Conservation (phyloP, 2,329 filamentous ascomycete genomes). For the Beauveria varroae region DNA sequence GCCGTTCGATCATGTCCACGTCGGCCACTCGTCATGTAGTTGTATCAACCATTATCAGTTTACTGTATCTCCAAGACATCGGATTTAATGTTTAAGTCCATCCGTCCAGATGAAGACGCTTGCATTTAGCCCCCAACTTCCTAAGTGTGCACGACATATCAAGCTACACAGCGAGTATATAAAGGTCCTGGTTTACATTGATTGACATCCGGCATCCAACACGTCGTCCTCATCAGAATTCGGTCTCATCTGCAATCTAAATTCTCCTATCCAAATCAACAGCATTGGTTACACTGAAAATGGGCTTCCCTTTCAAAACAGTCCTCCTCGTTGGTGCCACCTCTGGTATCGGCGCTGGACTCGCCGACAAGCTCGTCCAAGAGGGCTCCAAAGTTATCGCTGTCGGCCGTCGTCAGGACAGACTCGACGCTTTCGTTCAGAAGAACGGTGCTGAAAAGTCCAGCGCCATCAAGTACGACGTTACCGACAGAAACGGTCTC, state of each 20-base stretch:
- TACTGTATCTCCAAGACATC: not conserved
- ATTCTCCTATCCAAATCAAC: not conserved
- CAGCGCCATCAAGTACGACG: slow-evolving; percentile 31
- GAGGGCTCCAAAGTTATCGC: slow-evolving; percentile 36
- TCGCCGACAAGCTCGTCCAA: slow-evolving; percentile 30
- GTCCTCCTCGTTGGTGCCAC: slow-evolving; percentile 38
- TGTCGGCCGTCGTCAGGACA: slow-evolving; percentile 39
- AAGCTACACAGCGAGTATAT: not conserved
- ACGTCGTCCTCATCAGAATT: not conserved
- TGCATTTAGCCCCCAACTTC: not conserved
- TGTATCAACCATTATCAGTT: not conserved
- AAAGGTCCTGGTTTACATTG: not conserved
- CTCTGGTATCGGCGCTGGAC: slow-evolving; percentile 17
- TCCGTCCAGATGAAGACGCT: not conserved
- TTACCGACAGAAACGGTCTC: slow-evolving; percentile 32
- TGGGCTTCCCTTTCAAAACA: slow-evolving; percentile 48
- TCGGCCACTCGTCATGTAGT: not conserved
- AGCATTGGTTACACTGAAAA: slow-evolving; percentile 18
- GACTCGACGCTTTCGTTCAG: slow-evolving; percentile 38
- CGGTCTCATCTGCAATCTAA: not conserved
- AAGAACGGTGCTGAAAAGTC: slow-evolving; percentile 35
- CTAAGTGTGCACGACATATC: not conserved
- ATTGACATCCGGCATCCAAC: not conserved
- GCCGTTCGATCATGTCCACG: not conserved
- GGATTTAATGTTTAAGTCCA: slow-evolving; percentile 3